These are phyloP conservation scores for Xylaria arbuscula DNA, from an alignment of 2,329 filamentous ascomycete species.

Conservation along the genomic window DNA sequence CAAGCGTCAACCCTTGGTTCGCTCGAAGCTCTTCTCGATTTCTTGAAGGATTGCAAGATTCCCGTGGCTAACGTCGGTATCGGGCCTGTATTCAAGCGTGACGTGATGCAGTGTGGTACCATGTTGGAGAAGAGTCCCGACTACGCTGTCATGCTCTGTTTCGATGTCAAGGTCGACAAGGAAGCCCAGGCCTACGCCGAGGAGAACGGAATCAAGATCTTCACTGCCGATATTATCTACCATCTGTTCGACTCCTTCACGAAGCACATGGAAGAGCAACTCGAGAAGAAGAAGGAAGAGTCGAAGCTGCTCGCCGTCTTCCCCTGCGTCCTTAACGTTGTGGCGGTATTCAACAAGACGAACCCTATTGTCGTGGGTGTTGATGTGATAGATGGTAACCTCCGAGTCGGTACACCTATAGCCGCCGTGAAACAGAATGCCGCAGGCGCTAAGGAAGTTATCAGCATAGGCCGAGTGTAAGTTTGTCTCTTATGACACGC, in stretches of 20 bases:
- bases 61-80: constrained; percentile 97
- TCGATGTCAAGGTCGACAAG: constrained; percentile 99
- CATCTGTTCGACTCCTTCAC: constrained; percentile 98
- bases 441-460: constrained; percentile 82
- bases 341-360: constrained; percentile 99
- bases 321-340: constrained; percentile 88
- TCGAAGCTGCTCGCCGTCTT: constrained; percentile 96
- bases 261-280: constrained; percentile 87
- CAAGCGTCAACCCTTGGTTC: constrained; percentile 98
- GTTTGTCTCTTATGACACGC: constrained; percentile 52
- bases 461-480: constrained; percentile 92
- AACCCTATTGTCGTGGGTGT: constrained; percentile 94
- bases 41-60: constrained; percentile 95
- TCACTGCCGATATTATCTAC: constrained; percentile 99
- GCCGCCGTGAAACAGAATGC: constrained; percentile 86
- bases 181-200: constrained; percentile 92
- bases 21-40: constrained; percentile 94
- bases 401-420: constrained; percentile 89
- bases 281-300: constrained; percentile 95
- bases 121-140: constrained; percentile 98
- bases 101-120: constrained; percentile 93
- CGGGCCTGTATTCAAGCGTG: constrained; percentile 96
- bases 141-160: constrained; percentile 98
- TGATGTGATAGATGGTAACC: constrained; percentile 90
- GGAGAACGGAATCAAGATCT: constrained; percentile 95